A percentile compares a stretch with the other conserved stretches of the same genome.
phyloP scores from a whole-genome alignment of 345 rosid genomes.

The Dipteronia dyeriana region DNA sequence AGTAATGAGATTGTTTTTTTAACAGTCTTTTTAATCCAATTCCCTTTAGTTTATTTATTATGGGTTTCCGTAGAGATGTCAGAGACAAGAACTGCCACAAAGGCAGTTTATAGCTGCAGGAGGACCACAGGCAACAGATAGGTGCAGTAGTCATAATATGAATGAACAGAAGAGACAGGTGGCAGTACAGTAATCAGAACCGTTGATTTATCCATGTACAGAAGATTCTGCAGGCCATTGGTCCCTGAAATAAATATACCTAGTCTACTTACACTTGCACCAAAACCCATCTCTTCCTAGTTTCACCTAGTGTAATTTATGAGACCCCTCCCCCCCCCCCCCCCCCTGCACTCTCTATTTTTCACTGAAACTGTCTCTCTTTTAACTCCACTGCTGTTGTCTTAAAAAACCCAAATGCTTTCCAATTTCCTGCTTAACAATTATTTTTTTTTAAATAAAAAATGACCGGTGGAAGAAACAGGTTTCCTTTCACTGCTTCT shows the following conservation, averaged over 20 bases:
- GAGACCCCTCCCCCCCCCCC: too few species aligned
- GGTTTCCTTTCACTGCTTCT: slow-evolving; percentile 72
- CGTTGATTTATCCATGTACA: slow-evolving; percentile 59
- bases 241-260: slow-evolving; percentile 75
- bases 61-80: slow-evolving; percentile 75
- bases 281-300: neutral
- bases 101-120: slow-evolving; percentile 45
- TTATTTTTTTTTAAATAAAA: too few species aligned
- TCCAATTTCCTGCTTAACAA: neutral
- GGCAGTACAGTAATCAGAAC: slow-evolving; percentile 53
- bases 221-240: slow-evolving; percentile 67
- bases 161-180: slow-evolving; percentile 19
- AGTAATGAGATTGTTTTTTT: slow-evolving; percentile 1
- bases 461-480: slow-evolving; percentile 33
- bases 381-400: neutral
- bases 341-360: slow-evolving; percentile 4
- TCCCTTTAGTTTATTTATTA: slow-evolving; percentile 40
- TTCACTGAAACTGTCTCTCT: slow-evolving; percentile 2
- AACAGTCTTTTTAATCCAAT: slow-evolving; percentile 29
- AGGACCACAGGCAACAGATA: slow-evolving; percentile 42
- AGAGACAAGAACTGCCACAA: slow-evolving; percentile 68
- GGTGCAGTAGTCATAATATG: slow-evolving; percentile 47
- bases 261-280: slow-evolving; percentile 30
- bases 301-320: too few species aligned
- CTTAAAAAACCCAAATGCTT: neutral